These are phyloP conservation scores for Parachaetomium inaequale DNA, from an alignment of 495 filamentous ascomycete genomes.

Conservation along the genomic window DNA sequence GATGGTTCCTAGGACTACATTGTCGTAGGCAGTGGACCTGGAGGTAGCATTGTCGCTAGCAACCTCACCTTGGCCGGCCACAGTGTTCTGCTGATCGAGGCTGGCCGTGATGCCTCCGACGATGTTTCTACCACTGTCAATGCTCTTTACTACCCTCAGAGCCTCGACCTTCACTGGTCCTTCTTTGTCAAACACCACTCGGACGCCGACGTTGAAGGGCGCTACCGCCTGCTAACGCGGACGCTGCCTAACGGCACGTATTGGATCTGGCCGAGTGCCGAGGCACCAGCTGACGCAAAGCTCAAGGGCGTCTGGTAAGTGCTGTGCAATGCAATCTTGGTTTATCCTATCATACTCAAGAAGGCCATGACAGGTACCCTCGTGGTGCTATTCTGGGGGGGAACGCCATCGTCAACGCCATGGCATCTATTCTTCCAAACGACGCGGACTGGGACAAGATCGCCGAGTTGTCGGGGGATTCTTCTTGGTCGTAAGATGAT, in stretches of 20 bases:
- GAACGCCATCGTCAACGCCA: constrained; percentile 43
- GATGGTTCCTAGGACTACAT: constrained; percentile 56
- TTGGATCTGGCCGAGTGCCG: constrained; percentile 32
- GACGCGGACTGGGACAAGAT: constrained; percentile 37
- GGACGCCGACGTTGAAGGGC: constrained; percentile 19
- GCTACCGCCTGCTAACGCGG: constrained; percentile 11
- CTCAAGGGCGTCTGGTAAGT: constrained; percentile 36
- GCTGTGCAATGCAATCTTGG: background rate
- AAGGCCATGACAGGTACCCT: constrained; percentile 29
- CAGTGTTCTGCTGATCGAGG: constrained; percentile 58
- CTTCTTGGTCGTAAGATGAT: constrained; percentile 31
- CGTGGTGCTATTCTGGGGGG: constrained; percentile 45
- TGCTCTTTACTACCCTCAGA: constrained; percentile 34
- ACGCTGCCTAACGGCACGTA: constrained; percentile 36
- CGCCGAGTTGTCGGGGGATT: constrained; percentile 36
- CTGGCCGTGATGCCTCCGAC: constrained; percentile 57
- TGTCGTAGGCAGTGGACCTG: constrained; percentile 62
- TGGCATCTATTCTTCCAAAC: constrained; percentile 33
- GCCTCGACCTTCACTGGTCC: constrained; percentile 43
- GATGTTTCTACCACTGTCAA: constrained; percentile 37
- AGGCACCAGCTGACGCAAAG: constrained; percentile 37
- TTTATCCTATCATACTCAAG: background rate
- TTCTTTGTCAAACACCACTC: constrained; percentile 44
- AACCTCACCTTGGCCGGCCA: constrained; percentile 57
- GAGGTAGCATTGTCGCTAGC: constrained; percentile 58